Base-by-base conservation (phyloP, 768 basidiomycete genomes). In the Russula ochroleuca region DNA sequence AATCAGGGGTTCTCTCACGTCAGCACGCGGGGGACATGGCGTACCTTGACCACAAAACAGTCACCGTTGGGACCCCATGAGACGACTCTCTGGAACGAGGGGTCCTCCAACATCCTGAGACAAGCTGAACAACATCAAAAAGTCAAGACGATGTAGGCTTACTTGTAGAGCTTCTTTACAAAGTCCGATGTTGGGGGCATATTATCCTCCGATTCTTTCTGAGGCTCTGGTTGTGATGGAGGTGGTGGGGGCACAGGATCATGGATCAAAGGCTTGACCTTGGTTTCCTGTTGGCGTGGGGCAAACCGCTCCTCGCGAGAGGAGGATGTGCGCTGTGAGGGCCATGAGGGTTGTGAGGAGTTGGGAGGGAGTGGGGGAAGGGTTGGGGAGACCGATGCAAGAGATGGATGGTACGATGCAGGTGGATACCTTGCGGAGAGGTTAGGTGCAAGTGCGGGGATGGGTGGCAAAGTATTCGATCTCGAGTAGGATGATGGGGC, bases 111-210 rank as follows among this genome's bases (percentile, higher is more conserved):
- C 92, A 95, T 95, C 73, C 93, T 94, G 25, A 33, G 28, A 55
- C 23, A 31, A 38, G 50, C 35, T 58, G 65, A 59, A 56, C 28
- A 25, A 47, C 48, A 56, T 43, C 43, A 8, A 17, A 31, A 10
- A 23, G 13, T 37, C 10, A 14, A 28, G 51, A 23, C 21, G 40
- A 19, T 43, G 28, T 52, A 1, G 17, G 76, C 82, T 65, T 49
- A 94, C 93, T 89, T 91, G 88, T 89, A 94, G 10, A 96, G 77
- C 73, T 94, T 95, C 79, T 94, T 94, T 68, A 95, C 93, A 73
- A 96, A 96, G 75, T 95, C 93, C 69, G 85, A 87, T 37, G 94
- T 90, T n/a, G 88, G 84, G 1, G 91, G 87, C 89, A 92, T 88
- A 61, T 80, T 78, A 70, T 92, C 90, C 63, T 92, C 90, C 3